Conservation (phyloP, 164 flowering plant genomes). For the Chimonanthus praecox region DNA sequence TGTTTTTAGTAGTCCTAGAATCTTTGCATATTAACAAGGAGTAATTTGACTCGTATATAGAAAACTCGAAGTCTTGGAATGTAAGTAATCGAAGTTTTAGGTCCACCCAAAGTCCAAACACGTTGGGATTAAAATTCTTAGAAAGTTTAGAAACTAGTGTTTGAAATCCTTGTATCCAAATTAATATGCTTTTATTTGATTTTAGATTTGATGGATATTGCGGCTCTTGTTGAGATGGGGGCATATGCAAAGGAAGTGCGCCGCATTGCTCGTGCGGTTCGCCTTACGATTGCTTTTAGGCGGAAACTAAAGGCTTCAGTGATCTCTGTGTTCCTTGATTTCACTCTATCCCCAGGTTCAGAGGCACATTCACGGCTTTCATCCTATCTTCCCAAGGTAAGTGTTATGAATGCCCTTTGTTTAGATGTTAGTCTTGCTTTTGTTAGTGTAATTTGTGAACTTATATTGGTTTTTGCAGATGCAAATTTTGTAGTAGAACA, state of each 20-base stretch:
- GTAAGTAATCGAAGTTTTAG: too few species aligned
- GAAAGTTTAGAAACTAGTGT: too few species aligned
- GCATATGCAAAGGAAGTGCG: slow-evolving; percentile 69
- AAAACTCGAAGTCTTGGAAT: too few species aligned
- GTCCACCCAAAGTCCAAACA: too few species aligned
- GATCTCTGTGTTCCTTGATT: slow-evolving; percentile 55
- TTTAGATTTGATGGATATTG: slow-evolving; percentile 81
- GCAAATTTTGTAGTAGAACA: neutral
- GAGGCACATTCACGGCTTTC: slow-evolving; percentile 54
- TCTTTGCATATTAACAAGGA: too few species aligned
- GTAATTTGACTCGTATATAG: too few species aligned
- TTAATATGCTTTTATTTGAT: slow-evolving; percentile 1
- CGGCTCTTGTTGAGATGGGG: slow-evolving; percentile 61
- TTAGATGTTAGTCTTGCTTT: neutral
- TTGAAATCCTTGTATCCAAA: neutral
- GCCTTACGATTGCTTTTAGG: slow-evolving; percentile 64
- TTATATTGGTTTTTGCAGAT: neutral
- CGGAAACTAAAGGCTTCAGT: slow-evolving; percentile 55
- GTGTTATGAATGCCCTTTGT: neutral
- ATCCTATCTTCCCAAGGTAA: slow-evolving; percentile 80
- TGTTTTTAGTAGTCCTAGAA: too few species aligned
- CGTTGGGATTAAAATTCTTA: too few species aligned
- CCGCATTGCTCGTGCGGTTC: slow-evolving; percentile 55
- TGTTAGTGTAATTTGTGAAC: neutral
- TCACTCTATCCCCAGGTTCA: slow-evolving; percentile 57